Base-by-base conservation (phyloP, 441 rosid genomes). In the Aquilaria agallochum region DNA sequence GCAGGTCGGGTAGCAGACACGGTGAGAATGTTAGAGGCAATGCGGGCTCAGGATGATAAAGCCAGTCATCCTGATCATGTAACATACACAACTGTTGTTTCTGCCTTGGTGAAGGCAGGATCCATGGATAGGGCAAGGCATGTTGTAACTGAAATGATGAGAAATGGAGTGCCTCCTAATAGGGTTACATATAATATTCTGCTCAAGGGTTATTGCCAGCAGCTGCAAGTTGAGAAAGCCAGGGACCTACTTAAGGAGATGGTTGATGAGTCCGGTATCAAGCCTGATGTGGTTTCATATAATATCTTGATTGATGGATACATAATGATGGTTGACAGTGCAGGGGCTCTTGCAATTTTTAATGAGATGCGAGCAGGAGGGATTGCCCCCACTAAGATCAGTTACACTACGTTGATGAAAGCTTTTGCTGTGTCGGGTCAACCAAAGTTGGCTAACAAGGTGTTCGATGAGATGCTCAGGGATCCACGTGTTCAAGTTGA, bases 331-430 rank as follows among this genome's bases (percentile, higher is more conserved):
- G 97, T 89, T 57, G 97, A 95, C 68, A 89, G 91, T 64, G 81
- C 95, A 15, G 94, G 90, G 44, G 99, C 97, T 49, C 78, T 95
- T 12, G 69, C 80, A 3, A 83, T 82, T 66, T 95, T 91, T 73
- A 89, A 91, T 45, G 89, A 95, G 75, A 95, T 95, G 97, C 79
- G 99, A 65, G 73, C 78, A 0, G 81, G 63, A 69, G 95, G 88
- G 60, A 89, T 95, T 50, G 80, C 88, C 67, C 97, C 99, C 1
- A 86, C 91, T 14, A 95, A 95, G 83, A 76, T 91, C 59, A 95
- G 99, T 66, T 91, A 95, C 77, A 92, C 99, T 8, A 91, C 99
- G 44, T 64, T 92, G 83, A 92, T 91, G 98, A 95, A 95, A 82
- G 96, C 97, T 55, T 95, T 92, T 62, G 96, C 90, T 32, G 62